phyloP scores from a whole-genome alignment of 2,329 filamentous ascomycete species.

The Scedosporium boydii region DNA sequence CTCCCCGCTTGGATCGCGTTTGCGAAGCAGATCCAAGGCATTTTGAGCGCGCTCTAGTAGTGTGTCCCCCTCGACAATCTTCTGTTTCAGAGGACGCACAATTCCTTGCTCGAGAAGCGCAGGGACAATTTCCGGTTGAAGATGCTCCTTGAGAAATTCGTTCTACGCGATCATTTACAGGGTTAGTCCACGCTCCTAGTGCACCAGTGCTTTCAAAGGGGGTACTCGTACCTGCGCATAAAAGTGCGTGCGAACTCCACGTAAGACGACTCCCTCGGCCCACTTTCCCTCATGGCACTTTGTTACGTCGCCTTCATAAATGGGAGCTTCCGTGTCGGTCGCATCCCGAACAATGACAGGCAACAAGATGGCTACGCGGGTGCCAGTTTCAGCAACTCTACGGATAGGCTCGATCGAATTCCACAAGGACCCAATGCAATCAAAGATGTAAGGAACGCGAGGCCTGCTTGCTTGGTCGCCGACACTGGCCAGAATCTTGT shows the following conservation, averaged over 20 bases:
- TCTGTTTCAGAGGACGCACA: conserved; percentile 30
- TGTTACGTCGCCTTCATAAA: conserved; percentile 44
- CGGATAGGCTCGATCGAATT: conserved; percentile 39
- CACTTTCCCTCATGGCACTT: conserved; percentile 30
- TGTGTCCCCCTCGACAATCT: conserved; percentile 29
- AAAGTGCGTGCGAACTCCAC: conserved; percentile 46
- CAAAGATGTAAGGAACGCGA: conserved; percentile 36
- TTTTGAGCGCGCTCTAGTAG: conserved; percentile 28
- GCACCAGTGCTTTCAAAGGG: neutral
- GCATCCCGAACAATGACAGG: conserved; percentile 49
- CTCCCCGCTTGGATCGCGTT: conserved; percentile 29
- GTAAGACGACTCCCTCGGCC: conserved; percentile 39
- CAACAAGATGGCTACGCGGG: conserved; percentile 48
- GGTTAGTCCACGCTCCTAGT: neutral
- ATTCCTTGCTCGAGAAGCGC: conserved; percentile 28
- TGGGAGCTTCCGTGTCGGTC: conserved; percentile 32
- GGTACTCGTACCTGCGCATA: conserved; percentile 33
- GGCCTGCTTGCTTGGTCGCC: conserved; percentile 10
- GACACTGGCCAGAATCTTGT: conserved; percentile 21
- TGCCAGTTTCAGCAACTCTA: conserved; percentile 36
- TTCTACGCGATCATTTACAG: conserved; percentile 28
- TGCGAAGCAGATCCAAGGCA: conserved; percentile 24
- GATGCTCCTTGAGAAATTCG: conserved; percentile 41
- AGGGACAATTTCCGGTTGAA: conserved; percentile 46
- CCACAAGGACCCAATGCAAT: conserved; percentile 43